Evolutionary conservation across 2,329 filamentous ascomycete genomes (phyloP).

Genomic region (Cordyceps militaris): DNA sequence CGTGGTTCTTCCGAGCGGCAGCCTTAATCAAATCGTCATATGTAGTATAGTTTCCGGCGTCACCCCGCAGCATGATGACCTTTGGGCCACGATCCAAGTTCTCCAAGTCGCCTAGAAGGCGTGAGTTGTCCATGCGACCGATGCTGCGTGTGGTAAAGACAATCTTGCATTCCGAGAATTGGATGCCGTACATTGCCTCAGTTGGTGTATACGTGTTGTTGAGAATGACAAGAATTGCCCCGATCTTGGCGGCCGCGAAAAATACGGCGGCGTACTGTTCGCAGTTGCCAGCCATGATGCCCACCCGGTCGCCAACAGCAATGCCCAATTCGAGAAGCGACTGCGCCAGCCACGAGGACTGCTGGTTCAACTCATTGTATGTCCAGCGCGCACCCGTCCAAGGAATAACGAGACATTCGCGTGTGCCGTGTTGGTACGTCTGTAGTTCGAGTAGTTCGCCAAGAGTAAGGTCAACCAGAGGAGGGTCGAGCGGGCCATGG

Average conservation of each 20-base stretch:
- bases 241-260: conserved; percentile 62
- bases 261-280: conserved; percentile 74
- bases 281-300: conserved; percentile 72
- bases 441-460: conserved; percentile 68
- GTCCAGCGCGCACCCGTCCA: conserved; percentile 73
- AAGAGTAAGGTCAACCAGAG: conserved; percentile 63
- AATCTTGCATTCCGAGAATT: conserved; percentile 64
- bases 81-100: conserved; percentile 38
- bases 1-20: conserved; percentile 41
- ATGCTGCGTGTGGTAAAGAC: conserved; percentile 67
- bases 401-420: conserved; percentile 65
- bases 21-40: conserved; percentile 52
- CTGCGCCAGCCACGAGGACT: conserved; percentile 54
- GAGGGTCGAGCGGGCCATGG: conserved; percentile 60
- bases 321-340: conserved; percentile 62
- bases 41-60: conserved; percentile 46
- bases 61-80: conserved; percentile 55
- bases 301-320: conserved; percentile 60
- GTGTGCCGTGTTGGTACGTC: conserved; percentile 54
- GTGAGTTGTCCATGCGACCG: conserved; percentile 55
- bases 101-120: conserved; percentile 49
- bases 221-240: conserved; percentile 65
- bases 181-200: conserved; percentile 64
- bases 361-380: conserved; percentile 56
- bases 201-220: conserved; percentile 76